Conservation (phyloP, 495 filamentous ascomycete genomes). For the Bacidia rubella region DNA sequence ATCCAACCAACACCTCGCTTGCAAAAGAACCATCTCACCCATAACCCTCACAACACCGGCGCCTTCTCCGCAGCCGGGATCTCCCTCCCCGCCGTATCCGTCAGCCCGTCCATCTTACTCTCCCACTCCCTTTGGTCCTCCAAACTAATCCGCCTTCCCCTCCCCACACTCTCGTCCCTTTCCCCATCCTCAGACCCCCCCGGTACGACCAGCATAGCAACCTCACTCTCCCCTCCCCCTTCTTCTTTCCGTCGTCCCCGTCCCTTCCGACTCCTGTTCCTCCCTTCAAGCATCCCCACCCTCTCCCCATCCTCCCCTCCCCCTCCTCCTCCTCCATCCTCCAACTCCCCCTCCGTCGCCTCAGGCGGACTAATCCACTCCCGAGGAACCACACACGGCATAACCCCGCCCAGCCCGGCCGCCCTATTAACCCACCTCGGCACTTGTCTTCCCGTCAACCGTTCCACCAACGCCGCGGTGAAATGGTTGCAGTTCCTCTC, state of each 20-base stretch:
- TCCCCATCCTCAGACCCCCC: background rate
- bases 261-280: conserved; percentile 82
- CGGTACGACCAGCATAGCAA: background rate
- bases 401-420: conserved; percentile 56
- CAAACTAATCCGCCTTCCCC: too few relatives aligned
- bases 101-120: background rate
- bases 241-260: conserved; percentile 71
- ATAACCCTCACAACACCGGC: background rate
- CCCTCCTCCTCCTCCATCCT: conserved; percentile 98
- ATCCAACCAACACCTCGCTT: background rate
- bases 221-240: conserved; percentile 77
- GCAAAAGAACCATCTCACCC: background rate
- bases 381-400: conserved; percentile 65
- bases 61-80: background rate
- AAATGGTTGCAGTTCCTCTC: conserved; percentile 78
- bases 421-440: conserved; percentile 69
- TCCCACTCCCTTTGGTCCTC: background rate
- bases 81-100: background rate
- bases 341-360: conserved; percentile 82
- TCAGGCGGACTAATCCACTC: conserved; percentile 71
- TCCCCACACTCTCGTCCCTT: too few relatives aligned
- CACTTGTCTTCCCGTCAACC: conserved; percentile 47
- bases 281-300: conserved; percentile 76
- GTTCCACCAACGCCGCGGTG: conserved; percentile 52
- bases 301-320: conserved; percentile 77